Evolutionary conservation across 179 eudicot species (phyloP).

Genomic region (Pouteria campechiana): DNA sequence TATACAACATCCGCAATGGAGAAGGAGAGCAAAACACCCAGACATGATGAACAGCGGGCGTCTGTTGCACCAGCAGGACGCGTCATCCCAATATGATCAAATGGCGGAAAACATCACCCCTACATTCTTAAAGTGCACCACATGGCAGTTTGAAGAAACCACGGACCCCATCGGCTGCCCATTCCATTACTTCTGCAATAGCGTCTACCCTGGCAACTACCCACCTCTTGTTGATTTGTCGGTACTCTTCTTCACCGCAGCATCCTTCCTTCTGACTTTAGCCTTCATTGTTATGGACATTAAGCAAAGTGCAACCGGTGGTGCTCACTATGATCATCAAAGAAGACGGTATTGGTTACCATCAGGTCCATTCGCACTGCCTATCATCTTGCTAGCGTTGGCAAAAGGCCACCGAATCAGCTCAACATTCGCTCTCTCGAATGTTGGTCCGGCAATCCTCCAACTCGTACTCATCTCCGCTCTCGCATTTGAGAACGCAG

Average conservation of each 20-base stretch:
- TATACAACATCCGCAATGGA: too few relatives aligned
- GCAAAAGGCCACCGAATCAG: slow-evolving; percentile 40
- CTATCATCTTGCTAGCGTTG: slow-evolving; percentile 24
- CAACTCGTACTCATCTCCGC: slow-evolving; percentile 40
- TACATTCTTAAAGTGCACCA: slow-evolving; percentile 42
- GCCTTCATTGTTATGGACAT: slow-evolving; percentile 11
- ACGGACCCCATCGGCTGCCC: slow-evolving; percentile 46
- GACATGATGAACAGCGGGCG: too few relatives aligned
- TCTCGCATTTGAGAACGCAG: slow-evolving; percentile 19
- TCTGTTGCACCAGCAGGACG: too few relatives aligned
- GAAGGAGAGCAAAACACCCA: too few relatives aligned
- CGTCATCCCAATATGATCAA: slow-evolving; percentile 4
- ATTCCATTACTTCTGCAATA: slow-evolving; percentile 50
- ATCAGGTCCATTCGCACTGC: slow-evolving; percentile 42
- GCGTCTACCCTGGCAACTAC: slow-evolving; percentile 31
- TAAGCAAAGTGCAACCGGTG: slow-evolving; percentile 1
- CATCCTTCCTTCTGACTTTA: slow-evolving; percentile 19
- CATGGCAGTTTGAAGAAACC: slow-evolving; percentile 53
- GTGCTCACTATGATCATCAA: slow-evolving; percentile 8
- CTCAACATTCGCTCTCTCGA: slow-evolving; percentile 20
- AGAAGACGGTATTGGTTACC: slow-evolving; percentile 32
- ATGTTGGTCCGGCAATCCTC: slow-evolving; percentile 33
- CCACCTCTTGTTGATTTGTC: slow-evolving; percentile 15
- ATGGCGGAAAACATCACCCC: slow-evolving; percentile 14
- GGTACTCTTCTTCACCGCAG: slow-evolving; percentile 7